phyloP scores from a whole-genome alignment of 2,329 filamentous ascomycete genomes.

The Botrytis deweyae region DNA sequence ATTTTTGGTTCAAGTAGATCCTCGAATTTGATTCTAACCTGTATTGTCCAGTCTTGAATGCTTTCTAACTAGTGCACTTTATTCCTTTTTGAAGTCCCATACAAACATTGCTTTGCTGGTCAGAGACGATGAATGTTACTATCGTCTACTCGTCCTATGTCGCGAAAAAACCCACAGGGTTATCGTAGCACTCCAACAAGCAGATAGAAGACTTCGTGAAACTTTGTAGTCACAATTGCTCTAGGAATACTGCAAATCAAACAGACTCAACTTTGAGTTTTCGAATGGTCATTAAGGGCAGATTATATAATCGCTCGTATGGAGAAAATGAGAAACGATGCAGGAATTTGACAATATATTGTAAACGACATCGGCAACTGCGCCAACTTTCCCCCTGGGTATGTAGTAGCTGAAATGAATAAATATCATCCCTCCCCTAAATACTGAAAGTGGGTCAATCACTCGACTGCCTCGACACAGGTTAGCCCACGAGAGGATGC shows the following conservation, averaged over 20 bases:
- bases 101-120: background rate
- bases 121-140: background rate
- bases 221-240: background rate
- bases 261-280: constrained; percentile 4
- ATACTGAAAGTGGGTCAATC: background rate
- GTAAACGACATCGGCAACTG: background rate
- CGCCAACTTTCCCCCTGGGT: too few relatives aligned
- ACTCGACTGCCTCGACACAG: background rate
- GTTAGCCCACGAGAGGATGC: background rate
- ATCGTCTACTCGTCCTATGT: background rate
- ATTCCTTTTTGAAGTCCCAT: background rate
- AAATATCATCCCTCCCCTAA: background rate
- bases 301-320: background rate
- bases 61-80: background rate
- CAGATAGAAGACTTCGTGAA: background rate
- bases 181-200: background rate
- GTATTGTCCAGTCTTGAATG: background rate
- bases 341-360: background rate
- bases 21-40: background rate
- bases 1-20: background rate
- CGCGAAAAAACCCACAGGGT: background rate
- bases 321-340: background rate
- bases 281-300: background rate
- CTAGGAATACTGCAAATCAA: background rate
- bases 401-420: background rate